Percentiles rank a stretch among this genome's conserved stretches.
Conservation (phyloP, 2,329 filamentous ascomycete species). For the Claviceps maximensis region DNA sequence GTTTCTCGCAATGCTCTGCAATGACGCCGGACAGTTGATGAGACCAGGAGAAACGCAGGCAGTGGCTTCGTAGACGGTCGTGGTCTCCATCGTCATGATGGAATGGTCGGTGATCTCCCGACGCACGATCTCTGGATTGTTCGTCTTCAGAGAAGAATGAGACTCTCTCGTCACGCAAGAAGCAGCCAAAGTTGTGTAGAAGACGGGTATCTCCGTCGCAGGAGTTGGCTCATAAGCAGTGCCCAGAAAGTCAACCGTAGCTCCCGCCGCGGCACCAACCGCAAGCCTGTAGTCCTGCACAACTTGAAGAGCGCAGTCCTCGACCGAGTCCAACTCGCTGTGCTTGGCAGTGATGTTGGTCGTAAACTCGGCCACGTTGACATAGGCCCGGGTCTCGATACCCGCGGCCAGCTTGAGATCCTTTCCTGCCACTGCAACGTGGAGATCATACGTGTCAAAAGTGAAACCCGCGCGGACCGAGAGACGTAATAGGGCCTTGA, state of each 20-base stretch:
- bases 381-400: slow-evolving; percentile 34
- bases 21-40: background rate
- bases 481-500: too few relatives aligned
- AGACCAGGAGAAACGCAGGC: background rate
- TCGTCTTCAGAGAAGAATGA: background rate
- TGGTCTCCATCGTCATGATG: background rate
- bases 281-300: slow-evolving; percentile 37
- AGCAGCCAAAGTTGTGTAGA: slow-evolving; percentile 33
- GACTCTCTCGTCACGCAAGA: background rate
- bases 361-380: slow-evolving; percentile 39
- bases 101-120: background rate
- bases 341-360: slow-evolving; percentile 33
- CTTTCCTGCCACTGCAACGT: too few relatives aligned
- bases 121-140: background rate
- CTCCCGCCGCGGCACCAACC: slow-evolving; percentile 40
- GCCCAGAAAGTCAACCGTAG: slow-evolving; percentile 29
- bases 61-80: background rate
- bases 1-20: background rate
- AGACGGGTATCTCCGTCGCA: slow-evolving; percentile 12
- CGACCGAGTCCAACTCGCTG: background rate
- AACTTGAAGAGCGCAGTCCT: slow-evolving; percentile 31
- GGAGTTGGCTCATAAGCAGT: slow-evolving; percentile 27
- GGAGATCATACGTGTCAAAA: too few relatives aligned
- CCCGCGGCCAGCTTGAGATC: slow-evolving; percentile 22
- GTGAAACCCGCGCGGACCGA: too few relatives aligned